Evolutionary conservation across 768 basidiomycete genomes (phyloP).

Genomic region (Pulveroboletus sp.): DNA sequence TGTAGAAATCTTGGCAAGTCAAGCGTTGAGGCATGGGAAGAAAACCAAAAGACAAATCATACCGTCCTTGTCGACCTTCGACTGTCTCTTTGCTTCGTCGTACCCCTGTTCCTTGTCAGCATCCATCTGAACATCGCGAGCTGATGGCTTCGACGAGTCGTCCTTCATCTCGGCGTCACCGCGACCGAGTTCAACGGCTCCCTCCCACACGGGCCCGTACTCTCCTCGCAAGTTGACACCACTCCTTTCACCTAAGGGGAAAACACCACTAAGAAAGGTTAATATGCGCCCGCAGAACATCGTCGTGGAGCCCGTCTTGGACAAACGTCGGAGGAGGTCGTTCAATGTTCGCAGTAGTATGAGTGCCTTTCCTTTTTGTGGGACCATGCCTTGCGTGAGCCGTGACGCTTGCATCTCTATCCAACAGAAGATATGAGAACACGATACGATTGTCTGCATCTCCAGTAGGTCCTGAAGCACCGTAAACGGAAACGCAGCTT

Average conservation of each 20-base stretch:
- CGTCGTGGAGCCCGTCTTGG: slow-evolving; percentile 80
- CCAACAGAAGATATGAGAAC: slow-evolving; percentile 86
- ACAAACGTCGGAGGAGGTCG: slow-evolving; percentile 79
- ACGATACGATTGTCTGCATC: slow-evolving; percentile 78
- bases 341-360: slow-evolving; percentile 81
- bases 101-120: slow-evolving; percentile 44
- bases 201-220: slow-evolving; percentile 76
- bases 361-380: slow-evolving; percentile 85
- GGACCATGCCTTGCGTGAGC: slow-evolving; percentile 73
- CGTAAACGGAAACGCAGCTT: slow-evolving; percentile 65
- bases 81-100: slow-evolving; percentile 31
- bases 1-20: slow-evolving; percentile 63
- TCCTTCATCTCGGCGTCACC: slow-evolving; percentile 30
- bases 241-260: slow-evolving; percentile 83
- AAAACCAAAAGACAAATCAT: slow-evolving; percentile 7
- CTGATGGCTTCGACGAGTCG: slow-evolving; percentile 28
- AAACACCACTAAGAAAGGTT: slow-evolving; percentile 80
- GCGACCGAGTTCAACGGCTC: slow-evolving; percentile 42
- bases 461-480: slow-evolving; percentile 81
- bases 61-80: slow-evolving; percentile 60
- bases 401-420: slow-evolving; percentile 68
- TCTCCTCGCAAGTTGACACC: slow-evolving; percentile 90
- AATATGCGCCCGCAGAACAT: slow-evolving; percentile 87
- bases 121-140: slow-evolving; percentile 52
- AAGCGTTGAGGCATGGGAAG: slow-evolving; percentile 1